Evolutionary conservation across 495 filamentous ascomycete genomes (phyloP).

Genomic region (Aspergillus mulundensis): DNA sequence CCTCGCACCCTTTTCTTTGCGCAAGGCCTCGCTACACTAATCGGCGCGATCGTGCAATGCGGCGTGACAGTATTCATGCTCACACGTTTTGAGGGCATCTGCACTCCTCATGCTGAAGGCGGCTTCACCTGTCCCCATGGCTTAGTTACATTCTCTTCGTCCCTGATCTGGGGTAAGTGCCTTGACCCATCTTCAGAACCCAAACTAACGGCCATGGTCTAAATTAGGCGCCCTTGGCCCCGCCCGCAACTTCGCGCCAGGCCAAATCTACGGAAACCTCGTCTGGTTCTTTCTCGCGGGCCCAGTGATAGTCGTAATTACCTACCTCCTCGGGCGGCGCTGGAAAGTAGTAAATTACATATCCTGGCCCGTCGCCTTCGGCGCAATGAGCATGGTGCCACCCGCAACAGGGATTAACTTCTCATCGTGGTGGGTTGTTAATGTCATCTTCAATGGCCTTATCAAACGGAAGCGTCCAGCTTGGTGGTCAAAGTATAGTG

Average conservation of each 20-base stretch:
- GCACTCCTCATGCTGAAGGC: constrained; percentile 54
- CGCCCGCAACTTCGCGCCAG: constrained; percentile 61
- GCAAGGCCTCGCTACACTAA: constrained; percentile 61
- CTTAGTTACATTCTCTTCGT: constrained; percentile 63
- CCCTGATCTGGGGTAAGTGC: constrained; percentile 61
- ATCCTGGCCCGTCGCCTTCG: constrained; percentile 66
- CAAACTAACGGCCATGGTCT: neutral
- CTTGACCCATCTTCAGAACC: too few relatives aligned
- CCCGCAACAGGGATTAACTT: constrained; percentile 68
- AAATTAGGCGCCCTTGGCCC: constrained; percentile 57
- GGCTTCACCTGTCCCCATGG: constrained; percentile 68
- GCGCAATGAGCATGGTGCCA: constrained; percentile 59
- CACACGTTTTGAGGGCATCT: constrained; percentile 56
- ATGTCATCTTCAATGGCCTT: constrained; percentile 60
- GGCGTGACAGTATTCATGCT: constrained; percentile 64
- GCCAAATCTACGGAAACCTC: constrained; percentile 61
- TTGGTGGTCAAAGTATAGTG: constrained; percentile 62
- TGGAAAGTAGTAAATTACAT: constrained; percentile 51
- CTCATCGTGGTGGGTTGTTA: constrained; percentile 63
- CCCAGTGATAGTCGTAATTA: constrained; percentile 50
- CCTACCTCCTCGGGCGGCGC: constrained; percentile 53
- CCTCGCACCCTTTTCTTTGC: constrained; percentile 65
- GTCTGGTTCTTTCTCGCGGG: constrained; percentile 63
- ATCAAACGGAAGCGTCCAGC: constrained; percentile 53
- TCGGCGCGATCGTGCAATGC: constrained; percentile 65